Conservation (phyloP, 2,329 filamentous ascomycete genomes). For the Aspergillus floridensis region DNA sequence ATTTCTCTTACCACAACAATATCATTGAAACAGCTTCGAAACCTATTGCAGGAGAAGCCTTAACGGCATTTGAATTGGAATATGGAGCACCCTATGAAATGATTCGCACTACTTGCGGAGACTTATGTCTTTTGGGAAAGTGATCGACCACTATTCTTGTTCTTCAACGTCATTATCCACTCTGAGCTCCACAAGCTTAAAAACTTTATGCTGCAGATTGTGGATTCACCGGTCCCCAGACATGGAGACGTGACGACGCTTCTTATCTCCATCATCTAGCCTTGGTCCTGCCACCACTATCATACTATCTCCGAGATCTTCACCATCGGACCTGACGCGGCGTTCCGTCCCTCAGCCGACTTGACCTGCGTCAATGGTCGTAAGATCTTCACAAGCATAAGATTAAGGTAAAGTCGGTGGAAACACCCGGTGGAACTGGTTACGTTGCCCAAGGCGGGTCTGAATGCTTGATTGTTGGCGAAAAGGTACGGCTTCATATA, state of each 20-base stretch:
- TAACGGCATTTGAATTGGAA: too few species aligned
- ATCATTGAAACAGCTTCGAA: too few species aligned
- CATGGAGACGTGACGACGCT: neutral
- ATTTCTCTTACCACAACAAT: too few species aligned
- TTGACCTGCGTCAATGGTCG: neutral
- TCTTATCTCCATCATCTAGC: neutral
- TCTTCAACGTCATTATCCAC: neutral
- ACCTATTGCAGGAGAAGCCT: too few species aligned
- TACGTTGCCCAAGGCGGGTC: neutral
- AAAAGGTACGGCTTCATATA: neutral
- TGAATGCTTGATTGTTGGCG: neutral
- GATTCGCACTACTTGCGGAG: too few species aligned
- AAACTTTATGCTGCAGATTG: neutral
- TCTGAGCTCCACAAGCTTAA: neutral
- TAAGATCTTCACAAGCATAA: neutral
- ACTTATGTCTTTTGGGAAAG: too few species aligned
- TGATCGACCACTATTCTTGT: neutral
- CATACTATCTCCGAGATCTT: neutral
- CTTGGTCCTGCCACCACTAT: neutral
- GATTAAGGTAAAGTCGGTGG: neutral
- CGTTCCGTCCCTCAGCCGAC: neutral
- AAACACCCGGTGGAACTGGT: neutral
- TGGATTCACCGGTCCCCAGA: neutral
- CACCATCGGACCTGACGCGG: neutral
- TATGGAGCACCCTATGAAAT: too few species aligned